Conservation (phyloP, 2,329 filamentous ascomycete genomes). For the Aureobasidium sp. region DNA sequence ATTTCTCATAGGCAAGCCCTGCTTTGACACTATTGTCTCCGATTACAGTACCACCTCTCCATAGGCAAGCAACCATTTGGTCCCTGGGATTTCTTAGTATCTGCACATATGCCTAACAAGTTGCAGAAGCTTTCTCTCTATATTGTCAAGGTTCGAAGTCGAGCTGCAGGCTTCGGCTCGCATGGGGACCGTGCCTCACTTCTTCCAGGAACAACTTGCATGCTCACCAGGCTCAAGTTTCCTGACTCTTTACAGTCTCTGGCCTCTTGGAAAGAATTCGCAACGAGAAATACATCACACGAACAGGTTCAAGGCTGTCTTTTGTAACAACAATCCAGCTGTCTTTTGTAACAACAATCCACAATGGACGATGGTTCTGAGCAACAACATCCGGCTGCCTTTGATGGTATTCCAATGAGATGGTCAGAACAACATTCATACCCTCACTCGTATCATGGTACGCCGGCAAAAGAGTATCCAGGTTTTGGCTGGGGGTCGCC, state of each 20-base stretch:
- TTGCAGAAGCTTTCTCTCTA: constrained; percentile 2
- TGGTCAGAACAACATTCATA: constrained; percentile 40
- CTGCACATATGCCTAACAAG: constrained; percentile 10
- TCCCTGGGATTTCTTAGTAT: neutral
- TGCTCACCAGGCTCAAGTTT: constrained; percentile 6
- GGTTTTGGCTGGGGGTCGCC: constrained; percentile 55
- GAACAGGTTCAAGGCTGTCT: neutral
- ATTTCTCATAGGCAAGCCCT: constrained; percentile 6
- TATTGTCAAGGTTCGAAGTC: neutral
- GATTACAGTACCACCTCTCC: neutral
- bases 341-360: neutral
- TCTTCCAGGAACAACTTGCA: constrained; percentile 11
- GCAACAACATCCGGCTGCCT: constrained; percentile 36
- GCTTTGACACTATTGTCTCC: constrained; percentile 9
- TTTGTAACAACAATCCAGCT: neutral
- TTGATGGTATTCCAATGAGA: constrained; percentile 29
- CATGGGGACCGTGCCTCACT: constrained; percentile 9
- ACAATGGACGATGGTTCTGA: constrained; percentile 28
- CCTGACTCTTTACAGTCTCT: neutral
- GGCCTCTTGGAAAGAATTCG: neutral
- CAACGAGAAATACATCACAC: neutral
- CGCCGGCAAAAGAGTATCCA: constrained; percentile 60
- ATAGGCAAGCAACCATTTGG: constrained; percentile 1
- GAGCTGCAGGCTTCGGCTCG: constrained; percentile 10
- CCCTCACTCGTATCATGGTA: constrained; percentile 54